These are phyloP conservation scores for Haberlea rhodopensis DNA, from an alignment of 257 asterid genomes.

Conservation along the genomic window DNA sequence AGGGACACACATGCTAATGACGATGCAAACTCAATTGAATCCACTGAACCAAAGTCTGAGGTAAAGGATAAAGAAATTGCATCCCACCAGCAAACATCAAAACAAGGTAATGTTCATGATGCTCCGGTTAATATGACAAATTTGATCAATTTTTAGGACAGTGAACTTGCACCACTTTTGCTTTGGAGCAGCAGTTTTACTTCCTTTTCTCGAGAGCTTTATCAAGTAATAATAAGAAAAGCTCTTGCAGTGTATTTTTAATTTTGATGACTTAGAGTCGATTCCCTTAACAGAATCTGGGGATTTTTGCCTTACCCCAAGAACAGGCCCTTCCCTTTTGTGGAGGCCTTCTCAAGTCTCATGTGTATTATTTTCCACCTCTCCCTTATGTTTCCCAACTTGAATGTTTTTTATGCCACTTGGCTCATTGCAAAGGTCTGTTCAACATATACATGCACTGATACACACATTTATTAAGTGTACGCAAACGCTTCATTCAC, in stretches of 20 bases:
- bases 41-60: slow-evolving; percentile 34
- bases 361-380: neutral
- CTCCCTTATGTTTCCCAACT: neutral
- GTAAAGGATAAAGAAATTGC: slow-evolving; percentile 40
- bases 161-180: neutral
- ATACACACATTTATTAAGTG: neutral
- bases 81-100: slow-evolving; percentile 37
- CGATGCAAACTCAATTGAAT: slow-evolving; percentile 34
- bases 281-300: neutral
- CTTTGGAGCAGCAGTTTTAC: neutral
- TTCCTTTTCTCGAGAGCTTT: neutral
- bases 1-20: slow-evolving; percentile 48
- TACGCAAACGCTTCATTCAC: neutral
- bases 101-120: slow-evolving; percentile 49
- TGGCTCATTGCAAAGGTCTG: neutral
- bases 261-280: neutral
- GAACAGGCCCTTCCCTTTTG: neutral
- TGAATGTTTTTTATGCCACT: neutral
- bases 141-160: neutral
- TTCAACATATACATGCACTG: too few species aligned
- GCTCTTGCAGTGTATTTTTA: neutral
- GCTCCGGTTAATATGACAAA: slow-evolving; percentile 1
- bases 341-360: neutral
- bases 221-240: neutral
- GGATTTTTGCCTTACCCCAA: neutral